These are phyloP conservation scores for Castanospermum australe DNA, from an alignment of 306 rosid genomes.

Conservation along the genomic window DNA sequence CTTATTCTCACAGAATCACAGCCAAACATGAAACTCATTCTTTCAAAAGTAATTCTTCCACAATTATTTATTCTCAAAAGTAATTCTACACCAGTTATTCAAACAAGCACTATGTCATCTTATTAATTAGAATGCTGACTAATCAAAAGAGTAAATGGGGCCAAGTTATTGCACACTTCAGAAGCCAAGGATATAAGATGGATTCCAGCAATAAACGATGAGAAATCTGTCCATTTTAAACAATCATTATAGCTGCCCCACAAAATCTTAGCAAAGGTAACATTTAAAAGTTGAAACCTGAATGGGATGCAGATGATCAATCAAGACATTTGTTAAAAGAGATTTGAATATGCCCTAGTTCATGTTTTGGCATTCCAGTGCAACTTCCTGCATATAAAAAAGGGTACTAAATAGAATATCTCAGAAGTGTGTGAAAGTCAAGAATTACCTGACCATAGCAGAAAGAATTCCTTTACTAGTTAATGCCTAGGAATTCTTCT, in stretches of 20 bases:
- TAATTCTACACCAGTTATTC: background rate
- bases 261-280: constrained; percentile 21
- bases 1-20: background rate
- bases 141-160: background rate
- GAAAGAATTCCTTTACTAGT: constrained; percentile 21
- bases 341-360: constrained; percentile 88
- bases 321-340: constrained; percentile 69
- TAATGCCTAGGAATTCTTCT: constrained; percentile 18
- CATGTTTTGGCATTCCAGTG: constrained; percentile 73
- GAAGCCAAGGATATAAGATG: background rate
- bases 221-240: background rate
- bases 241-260: constrained; percentile 8
- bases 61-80: background rate
- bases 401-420: background rate
- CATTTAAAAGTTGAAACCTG: constrained; percentile 57
- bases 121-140: background rate
- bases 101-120: background rate
- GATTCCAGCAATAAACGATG: background rate
- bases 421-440: constrained; percentile 7
- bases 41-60: too few relatives aligned
- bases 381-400: constrained; percentile 67
- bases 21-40: background rate
- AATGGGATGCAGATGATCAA: constrained; percentile 84
- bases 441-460: background rate
- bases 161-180: background rate